Base-by-base conservation (phyloP, 2,329 filamentous ascomycete species). In the Hypoxylon sp. region DNA sequence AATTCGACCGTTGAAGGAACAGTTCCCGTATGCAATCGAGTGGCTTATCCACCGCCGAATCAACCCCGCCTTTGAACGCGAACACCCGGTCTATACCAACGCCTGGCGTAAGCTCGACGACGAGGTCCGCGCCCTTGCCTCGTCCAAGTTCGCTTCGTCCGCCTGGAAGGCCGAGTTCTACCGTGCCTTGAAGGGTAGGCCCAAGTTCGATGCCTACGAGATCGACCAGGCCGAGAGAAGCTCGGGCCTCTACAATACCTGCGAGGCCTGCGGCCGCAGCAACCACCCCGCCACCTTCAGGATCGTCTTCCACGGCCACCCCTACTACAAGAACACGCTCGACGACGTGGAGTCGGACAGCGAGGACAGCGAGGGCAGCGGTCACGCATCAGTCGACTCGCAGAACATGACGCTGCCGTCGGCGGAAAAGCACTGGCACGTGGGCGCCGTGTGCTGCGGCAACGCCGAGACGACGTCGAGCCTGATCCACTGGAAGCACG, bases 1-100 rank as follows among this genome's bases (percentile, higher is more conserved):
- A 0, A 85, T 87, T 60, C 87, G 87, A 64, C 88, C 88, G 47
- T 77, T 88, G 0, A 87, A 86, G 62, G 86, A 91, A 33, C 84
- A 92, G 46, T 94, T 94, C 76, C 84, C 83, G 43, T 86, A 88
- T 66, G 88, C 85, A 0, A 79, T 94, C 1, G 89, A 92, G 70
- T 94, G 90, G 90, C 88, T 93, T 75, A 87, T 94, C 2, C 89
- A 92, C 67, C 90, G 89, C 69, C 88, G 88, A 65, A 80, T 95
- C 47, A 88, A 92, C 64, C 90, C 89, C 0, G 84, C 79, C 0
- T 93, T 92, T 67, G 76, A 82, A 9, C 69, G 70, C 15, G 75
- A 82, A 4, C 84, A 90, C 58, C 78, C 83, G 6, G 76, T 92
- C 10, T 95, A 92, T 72, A 68, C 75, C 10, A 78, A 89, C 21